These are phyloP conservation scores for Aphanocladium album DNA, from an alignment of 2,329 filamentous ascomycete species.

Conservation along the genomic window DNA sequence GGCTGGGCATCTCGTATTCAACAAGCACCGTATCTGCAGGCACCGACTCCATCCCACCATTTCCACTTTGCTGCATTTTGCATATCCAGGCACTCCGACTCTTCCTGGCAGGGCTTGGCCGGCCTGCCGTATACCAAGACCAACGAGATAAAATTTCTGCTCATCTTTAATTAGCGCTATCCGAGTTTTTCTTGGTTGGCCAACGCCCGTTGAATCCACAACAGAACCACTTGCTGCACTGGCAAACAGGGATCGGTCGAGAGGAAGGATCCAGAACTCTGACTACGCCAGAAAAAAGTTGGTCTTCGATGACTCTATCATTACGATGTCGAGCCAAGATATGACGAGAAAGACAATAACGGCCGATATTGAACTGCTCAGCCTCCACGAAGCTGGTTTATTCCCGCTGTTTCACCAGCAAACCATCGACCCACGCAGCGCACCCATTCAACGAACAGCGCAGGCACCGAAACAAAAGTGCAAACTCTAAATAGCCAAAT, in stretches of 20 bases:
- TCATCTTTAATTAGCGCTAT: neutral
- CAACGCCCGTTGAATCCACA: neutral
- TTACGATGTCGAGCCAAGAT: neutral
- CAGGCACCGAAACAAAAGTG: neutral
- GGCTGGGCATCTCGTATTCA: constrained; percentile 6
- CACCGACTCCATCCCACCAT: constrained; percentile 4
- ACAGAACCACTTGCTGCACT: neutral
- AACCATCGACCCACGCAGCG: neutral
- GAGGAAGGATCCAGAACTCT: constrained; percentile 1
- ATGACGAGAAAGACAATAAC: neutral
- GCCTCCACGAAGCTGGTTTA: neutral
- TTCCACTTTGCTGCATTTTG: neutral
- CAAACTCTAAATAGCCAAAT: neutral
- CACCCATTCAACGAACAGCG: neutral
- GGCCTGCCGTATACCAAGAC: neutral
- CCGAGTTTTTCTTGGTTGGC: neutral
- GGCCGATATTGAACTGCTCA: neutral
- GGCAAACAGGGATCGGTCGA: constrained; percentile 1
- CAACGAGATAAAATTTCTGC: neutral
- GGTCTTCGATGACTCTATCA: neutral
- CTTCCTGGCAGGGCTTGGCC: neutral
- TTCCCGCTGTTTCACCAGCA: constrained; percentile 6
- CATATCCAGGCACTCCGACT: neutral
- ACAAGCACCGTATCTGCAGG: constrained; percentile 5
- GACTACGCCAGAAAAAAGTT: neutral